Evolutionary conservation across 768 basidiomycete genomes (phyloP).

Genomic region (Cystoderma amianthinum): DNA sequence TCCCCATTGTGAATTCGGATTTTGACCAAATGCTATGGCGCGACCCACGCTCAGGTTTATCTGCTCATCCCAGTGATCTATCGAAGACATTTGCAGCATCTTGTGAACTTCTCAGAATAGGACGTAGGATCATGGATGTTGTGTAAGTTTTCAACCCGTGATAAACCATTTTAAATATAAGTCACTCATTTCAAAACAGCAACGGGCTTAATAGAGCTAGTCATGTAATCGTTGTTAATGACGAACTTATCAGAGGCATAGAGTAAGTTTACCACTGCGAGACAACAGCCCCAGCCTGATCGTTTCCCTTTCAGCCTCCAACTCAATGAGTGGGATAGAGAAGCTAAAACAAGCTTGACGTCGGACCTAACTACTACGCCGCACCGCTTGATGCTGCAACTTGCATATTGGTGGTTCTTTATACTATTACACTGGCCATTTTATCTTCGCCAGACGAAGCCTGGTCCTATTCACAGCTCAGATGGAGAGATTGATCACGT

Average conservation of each 20-base stretch:
- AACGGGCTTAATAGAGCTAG: constrained; percentile 35
- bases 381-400: constrained; percentile 49
- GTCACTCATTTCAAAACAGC: constrained; percentile 16
- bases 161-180: not conserved
- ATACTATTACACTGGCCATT: constrained; percentile 57
- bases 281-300: not conserved
- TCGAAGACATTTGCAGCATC: constrained; percentile 43
- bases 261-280: constrained; percentile 30
- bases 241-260: constrained; percentile 44
- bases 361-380: constrained; percentile 41
- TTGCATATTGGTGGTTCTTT: constrained; percentile 51
- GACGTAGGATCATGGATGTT: constrained; percentile 45
- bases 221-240: constrained; percentile 30
- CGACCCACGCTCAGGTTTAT: constrained; percentile 30
- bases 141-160: constrained; percentile 32
- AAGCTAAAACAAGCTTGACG: constrained; percentile 42
- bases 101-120: constrained; percentile 42
- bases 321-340: constrained; percentile 43
- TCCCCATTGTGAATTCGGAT: constrained; percentile 42
- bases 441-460: constrained; percentile 35
- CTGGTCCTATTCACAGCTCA: constrained; percentile 24
- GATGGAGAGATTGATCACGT: constrained; percentile 42
- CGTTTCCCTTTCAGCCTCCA: constrained; percentile 23
- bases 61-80: constrained; percentile 31
- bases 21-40: constrained; percentile 42